A percentile compares a stretch with the other conserved stretches of the same genome.
These are phyloP conservation scores for Remersonia thermophila DNA, from an alignment of 2,329 filamentous ascomycete genomes.

Conservation along the genomic window DNA sequence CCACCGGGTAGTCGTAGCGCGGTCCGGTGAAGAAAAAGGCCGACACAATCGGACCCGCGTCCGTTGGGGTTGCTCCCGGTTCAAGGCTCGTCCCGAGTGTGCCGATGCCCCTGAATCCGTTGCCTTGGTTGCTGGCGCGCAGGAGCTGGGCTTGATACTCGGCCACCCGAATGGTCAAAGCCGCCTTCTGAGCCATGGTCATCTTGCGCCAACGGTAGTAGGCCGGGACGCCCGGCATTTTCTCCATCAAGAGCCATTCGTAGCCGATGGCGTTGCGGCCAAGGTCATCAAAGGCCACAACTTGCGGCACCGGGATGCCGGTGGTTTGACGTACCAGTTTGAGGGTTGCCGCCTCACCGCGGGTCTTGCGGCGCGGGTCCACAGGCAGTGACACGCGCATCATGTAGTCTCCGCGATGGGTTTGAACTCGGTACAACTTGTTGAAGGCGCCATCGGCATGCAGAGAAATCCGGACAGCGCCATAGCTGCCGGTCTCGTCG, in stretches of 20 bases:
- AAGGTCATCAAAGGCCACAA: conserved; percentile 23
- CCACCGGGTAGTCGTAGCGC: conserved; percentile 21
- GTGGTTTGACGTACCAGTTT: conserved; percentile 21
- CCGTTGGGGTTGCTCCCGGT: conserved; percentile 2
- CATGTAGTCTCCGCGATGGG: conserved; percentile 9
- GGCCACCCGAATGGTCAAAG: conserved; percentile 21
- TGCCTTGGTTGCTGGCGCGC: conserved; percentile 9
- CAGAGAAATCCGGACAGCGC: conserved; percentile 15
- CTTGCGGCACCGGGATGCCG: conserved; percentile 22
- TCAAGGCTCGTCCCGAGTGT: conserved; percentile 14
- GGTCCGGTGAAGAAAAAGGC: conserved; percentile 23
- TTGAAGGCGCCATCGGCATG: conserved; percentile 20
- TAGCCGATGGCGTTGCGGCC: conserved; percentile 24
- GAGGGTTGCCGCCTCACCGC: conserved; percentile 26
- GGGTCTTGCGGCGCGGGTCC: conserved; percentile 18
- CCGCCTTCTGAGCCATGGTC: conserved; percentile 21
- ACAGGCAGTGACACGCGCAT: conserved; percentile 21
- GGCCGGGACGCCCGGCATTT: conserved; percentile 17
- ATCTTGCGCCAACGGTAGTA: conserved; percentile 22
- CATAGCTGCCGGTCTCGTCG: conserved; percentile 3
- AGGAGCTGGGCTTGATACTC: conserved; percentile 21
- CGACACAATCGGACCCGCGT: conserved; percentile 20
- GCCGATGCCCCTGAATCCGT: conserved; percentile 17
- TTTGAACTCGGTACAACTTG: conserved; percentile 20
- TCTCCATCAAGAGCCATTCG: conserved; percentile 29